Evolutionary conservation across 202 grass and related monocot species (phyloP).

Genomic region (Digitaria exilis): DNA sequence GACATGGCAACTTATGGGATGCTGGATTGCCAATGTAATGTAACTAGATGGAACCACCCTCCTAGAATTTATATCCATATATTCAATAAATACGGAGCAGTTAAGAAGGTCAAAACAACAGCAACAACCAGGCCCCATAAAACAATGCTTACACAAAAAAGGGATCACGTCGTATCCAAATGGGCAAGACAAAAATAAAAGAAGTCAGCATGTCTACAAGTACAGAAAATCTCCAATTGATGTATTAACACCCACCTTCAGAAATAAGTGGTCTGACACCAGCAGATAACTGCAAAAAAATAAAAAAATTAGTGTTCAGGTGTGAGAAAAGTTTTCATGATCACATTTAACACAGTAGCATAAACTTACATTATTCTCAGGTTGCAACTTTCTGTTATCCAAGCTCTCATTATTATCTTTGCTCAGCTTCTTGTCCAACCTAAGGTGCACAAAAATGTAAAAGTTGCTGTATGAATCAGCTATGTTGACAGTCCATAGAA

Average conservation of each 20-base stretch:
- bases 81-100: slow-evolving; percentile 19
- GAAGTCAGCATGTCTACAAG: background rate
- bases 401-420: slow-evolving; percentile 50
- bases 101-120: background rate
- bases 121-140: background rate
- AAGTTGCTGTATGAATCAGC: slow-evolving; percentile 11
- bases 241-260: slow-evolving; percentile 62
- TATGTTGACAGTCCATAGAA: slow-evolving; percentile 18
- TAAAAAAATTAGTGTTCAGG: background rate
- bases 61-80: background rate
- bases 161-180: background rate
- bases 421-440: slow-evolving; percentile 58
- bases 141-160: background rate
- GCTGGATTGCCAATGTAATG: background rate
- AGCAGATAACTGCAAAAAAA: slow-evolving; percentile 48
- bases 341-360: background rate
- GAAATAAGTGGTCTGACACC: slow-evolving; percentile 41
- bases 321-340: background rate
- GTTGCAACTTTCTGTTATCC: slow-evolving; percentile 39
- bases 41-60: background rate
- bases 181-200: slow-evolving; percentile 3
- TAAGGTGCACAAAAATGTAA: slow-evolving; percentile 40
- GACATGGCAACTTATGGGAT: background rate
- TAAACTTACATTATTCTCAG: slow-evolving; percentile 53
- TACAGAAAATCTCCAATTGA: slow-evolving; percentile 12